These are phyloP conservation scores for Ophiostoma montium DNA, from an alignment of 2,329 filamentous ascomycete species.

Conservation along the genomic window DNA sequence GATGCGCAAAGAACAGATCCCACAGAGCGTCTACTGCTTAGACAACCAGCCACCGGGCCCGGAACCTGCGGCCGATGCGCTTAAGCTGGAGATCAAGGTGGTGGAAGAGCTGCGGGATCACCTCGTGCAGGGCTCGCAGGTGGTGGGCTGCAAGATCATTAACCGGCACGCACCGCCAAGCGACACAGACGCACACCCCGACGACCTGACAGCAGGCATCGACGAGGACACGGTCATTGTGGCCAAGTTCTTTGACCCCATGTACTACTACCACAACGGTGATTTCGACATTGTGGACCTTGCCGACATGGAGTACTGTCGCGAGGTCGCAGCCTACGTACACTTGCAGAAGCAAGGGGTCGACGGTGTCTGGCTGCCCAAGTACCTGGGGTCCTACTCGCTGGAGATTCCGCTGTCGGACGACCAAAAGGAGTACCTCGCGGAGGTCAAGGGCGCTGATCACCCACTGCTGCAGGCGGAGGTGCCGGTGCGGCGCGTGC, in stretches of 20 bases:
- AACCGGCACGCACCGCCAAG: neutral
- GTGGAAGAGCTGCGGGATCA: constrained; percentile 6
- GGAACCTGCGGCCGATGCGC: neutral
- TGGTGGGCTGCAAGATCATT: constrained; percentile 6
- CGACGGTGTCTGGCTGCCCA: constrained; percentile 10
- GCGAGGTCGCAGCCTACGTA: constrained; percentile 10
- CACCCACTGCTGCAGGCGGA: neutral
- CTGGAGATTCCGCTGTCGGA: constrained; percentile 5
- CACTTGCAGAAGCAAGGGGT: constrained; percentile 8
- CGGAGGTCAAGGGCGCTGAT: neutral
- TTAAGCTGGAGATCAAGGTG: constrained; percentile 3
- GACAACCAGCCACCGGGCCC: constrained; percentile 8
- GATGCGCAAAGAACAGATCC: constrained; percentile 10
- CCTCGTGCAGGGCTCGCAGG: constrained; percentile 3
- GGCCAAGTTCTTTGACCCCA: constrained; percentile 13
- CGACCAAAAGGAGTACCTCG: constrained; percentile 3
- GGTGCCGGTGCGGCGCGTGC: constrained; percentile 3
- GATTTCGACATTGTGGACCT: constrained; percentile 10
- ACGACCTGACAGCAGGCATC: neutral
- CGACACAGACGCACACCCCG: neutral
- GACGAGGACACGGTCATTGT: constrained; percentile 2
- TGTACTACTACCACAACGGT: constrained; percentile 12
- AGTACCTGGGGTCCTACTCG: constrained; percentile 10
- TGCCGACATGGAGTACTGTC: constrained; percentile 13
- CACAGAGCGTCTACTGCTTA: constrained; percentile 12